Base-by-base conservation (phyloP, 2,329 filamentous ascomycete species). In the Podosphaera aphanis region DNA sequence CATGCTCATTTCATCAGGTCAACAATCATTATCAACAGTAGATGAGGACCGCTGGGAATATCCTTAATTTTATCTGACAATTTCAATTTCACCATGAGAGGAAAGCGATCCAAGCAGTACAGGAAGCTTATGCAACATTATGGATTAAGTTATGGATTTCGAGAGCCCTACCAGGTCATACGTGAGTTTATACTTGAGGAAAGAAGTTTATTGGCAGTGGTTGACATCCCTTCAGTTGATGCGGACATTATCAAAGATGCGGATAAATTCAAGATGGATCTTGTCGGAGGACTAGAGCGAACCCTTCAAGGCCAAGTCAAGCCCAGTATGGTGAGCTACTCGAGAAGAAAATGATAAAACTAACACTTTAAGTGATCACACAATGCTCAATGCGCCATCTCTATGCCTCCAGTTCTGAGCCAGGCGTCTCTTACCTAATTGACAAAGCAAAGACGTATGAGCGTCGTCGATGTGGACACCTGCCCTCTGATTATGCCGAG, bases 41-140 rank as follows among this genome's bases (percentile, higher is more conserved):
- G n/a, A n/a, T n/a, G n/a, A n/a, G n/a, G n/a, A n/a, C n/a, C n/a
- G n/a, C n/a, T n/a, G n/a, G n/a, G 23, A 25, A 5, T 25, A 5
- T 5, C 23, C 23, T 25, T 25, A n/a, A n/a, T n/a, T 33, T 13
- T 3, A 7, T n/a, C 29, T 13, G 5, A 33, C 8, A 33, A 11
- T 13, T 11, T 33, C 6, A n/a, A n/a, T 23, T 38, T 36, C 61
- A 70, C 56, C 43, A 81, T 79, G 73, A 69, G 74, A 57, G 76
- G 75, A 46, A 83, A 82, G 63, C 68, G 74, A 49, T 70, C 67
- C 37, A 79, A 82, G 63, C 77, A 79, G 56, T 85, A 84, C 61
- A 74, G 78, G 59, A 94, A 94, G 75, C 76, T 94, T 57, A 92
- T 98, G 78, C 79, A 84, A 63, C 79, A 88, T 59, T 93, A 86